A percentile compares a stretch with the other conserved stretches of the same genome.
Evolutionary conservation across 2,329 filamentous ascomycete genomes (phyloP).

Genomic region (Fusarium decemcellulare): DNA sequence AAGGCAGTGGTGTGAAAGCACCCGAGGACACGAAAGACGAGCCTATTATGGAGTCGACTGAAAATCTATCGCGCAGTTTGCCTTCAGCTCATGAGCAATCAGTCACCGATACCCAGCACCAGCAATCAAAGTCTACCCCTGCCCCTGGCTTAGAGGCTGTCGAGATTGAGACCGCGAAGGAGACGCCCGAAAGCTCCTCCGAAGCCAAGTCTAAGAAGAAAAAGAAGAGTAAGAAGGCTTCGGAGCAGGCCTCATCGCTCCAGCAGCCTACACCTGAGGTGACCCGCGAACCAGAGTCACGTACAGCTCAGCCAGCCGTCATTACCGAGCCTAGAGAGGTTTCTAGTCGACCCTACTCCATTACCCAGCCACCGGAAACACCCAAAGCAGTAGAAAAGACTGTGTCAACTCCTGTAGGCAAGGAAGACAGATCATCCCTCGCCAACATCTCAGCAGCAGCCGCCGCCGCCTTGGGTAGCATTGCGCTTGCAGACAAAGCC

Average conservation of each 20-base stretch:
- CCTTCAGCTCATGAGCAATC: background rate
- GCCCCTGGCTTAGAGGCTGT: background rate
- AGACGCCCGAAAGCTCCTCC: constrained; percentile 11
- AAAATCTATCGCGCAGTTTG: background rate
- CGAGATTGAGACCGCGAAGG: background rate
- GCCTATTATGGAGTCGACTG: background rate
- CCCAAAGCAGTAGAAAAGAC: constrained; percentile 7
- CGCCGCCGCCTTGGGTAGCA: constrained; percentile 48
- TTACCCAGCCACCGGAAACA: background rate
- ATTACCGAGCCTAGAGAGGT: background rate
- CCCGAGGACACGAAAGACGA: background rate
- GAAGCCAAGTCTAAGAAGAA: constrained; percentile 50
- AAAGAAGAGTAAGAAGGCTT: constrained; percentile 34
- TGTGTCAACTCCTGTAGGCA: constrained; percentile 1
- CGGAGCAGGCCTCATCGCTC: background rate
- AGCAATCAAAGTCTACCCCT: background rate
- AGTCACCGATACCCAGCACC: background rate
- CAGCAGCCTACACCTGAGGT: constrained; percentile 18
- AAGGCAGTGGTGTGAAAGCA: background rate
- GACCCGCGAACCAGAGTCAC: constrained; percentile 15
- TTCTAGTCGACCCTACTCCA: background rate
- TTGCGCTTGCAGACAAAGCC: constrained; percentile 51
- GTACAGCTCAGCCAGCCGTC: background rate
- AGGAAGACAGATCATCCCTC: constrained; percentile 19
- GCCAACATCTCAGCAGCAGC: constrained; percentile 30